A percentile compares a stretch with the other conserved stretches of the same genome.
phyloP scores from a whole-genome alignment of 805 yeast species.

The Komagataella pseudopastoris region DNA sequence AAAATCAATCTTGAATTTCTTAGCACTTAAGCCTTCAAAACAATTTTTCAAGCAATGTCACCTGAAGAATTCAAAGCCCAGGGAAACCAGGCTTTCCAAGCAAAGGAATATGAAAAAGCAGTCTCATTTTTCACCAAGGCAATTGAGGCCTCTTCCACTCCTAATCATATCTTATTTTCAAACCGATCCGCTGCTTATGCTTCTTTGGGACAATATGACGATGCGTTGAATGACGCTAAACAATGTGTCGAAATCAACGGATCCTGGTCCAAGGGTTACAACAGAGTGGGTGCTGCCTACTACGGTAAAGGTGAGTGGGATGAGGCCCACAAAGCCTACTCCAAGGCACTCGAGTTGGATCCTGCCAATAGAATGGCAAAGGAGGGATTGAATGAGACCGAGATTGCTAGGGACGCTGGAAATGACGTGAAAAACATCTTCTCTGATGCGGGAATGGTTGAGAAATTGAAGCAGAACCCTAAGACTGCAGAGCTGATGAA shows the following conservation, averaged over 20 bases:
- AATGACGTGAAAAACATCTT: conserved; percentile 74
- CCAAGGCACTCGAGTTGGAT: conserved; percentile 73
- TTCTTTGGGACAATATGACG: conserved; percentile 55
- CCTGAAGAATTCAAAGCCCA: conserved; percentile 77
- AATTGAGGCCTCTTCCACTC: conserved; percentile 64
- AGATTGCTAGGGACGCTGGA: conserved; percentile 34
- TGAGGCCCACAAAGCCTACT: conserved; percentile 57
- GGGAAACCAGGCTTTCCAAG: conserved; percentile 87
- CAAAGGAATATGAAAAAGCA: conserved; percentile 74
- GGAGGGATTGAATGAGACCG: conserved; percentile 64
- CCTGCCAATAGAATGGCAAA: conserved; percentile 75
- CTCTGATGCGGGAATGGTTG: conserved; percentile 65
- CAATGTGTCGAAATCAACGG: conserved; percentile 72
- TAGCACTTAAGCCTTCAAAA: not conserved
- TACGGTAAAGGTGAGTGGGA: conserved; percentile 76
- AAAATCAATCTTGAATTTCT: not conserved
- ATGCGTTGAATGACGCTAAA: conserved; percentile 78
- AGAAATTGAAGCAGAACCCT: conserved; percentile 70
- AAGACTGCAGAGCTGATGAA: conserved; percentile 77
- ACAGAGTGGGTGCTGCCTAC: conserved; percentile 86
- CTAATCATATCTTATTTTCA: conserved; percentile 87
- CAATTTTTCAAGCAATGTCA: conserved; percentile 21
- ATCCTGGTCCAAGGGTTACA: conserved; percentile 91
- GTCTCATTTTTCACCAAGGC: conserved; percentile 75
- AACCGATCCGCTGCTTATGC: conserved; percentile 91